phyloP scores from a whole-genome alignment of 176 grass and related monocot genomes.

The Hordeum marinum region DNA sequence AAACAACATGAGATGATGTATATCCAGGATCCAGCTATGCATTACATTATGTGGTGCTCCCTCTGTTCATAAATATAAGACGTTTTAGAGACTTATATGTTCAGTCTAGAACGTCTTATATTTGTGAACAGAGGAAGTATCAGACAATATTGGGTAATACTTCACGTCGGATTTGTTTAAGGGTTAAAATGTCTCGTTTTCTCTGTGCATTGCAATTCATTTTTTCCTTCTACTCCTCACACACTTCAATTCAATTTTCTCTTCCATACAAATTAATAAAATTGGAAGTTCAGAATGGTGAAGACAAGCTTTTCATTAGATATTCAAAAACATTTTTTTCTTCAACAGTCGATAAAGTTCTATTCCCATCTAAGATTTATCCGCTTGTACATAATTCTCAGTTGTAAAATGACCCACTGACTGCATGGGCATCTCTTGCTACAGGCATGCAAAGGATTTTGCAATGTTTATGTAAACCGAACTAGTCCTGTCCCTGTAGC shows the following conservation, averaged over 20 bases:
- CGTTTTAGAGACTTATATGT: too few species aligned
- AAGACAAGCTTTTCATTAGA: neutral
- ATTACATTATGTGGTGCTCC: neutral
- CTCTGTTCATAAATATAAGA: too few species aligned
- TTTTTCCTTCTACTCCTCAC: conserved; percentile 10
- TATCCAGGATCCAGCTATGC: neutral
- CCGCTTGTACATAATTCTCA: neutral
- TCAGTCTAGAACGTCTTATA: too few species aligned
- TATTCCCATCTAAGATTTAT: conserved; percentile 13
- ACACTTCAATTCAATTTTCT: neutral
- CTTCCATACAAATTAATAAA: neutral
- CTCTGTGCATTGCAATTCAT: neutral
- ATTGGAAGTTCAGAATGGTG: conserved; percentile 13
- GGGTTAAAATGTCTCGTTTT: conserved; percentile 6
- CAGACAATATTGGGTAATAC: neutral
- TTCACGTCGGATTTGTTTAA: conserved; percentile 11
- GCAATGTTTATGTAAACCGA: conserved; percentile 64
- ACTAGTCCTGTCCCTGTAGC: conserved; percentile 61
- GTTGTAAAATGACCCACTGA: conserved; percentile 13
- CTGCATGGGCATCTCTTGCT: conserved; percentile 18
- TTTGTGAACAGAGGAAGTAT: too few species aligned
- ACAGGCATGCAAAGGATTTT: conserved; percentile 99
- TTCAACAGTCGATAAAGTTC: neutral
- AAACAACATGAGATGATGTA: neutral
- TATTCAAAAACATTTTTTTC: neutral